phyloP scores from a whole-genome alignment of 139 green algal genomes.

The Micractinium conductrix region DNA sequence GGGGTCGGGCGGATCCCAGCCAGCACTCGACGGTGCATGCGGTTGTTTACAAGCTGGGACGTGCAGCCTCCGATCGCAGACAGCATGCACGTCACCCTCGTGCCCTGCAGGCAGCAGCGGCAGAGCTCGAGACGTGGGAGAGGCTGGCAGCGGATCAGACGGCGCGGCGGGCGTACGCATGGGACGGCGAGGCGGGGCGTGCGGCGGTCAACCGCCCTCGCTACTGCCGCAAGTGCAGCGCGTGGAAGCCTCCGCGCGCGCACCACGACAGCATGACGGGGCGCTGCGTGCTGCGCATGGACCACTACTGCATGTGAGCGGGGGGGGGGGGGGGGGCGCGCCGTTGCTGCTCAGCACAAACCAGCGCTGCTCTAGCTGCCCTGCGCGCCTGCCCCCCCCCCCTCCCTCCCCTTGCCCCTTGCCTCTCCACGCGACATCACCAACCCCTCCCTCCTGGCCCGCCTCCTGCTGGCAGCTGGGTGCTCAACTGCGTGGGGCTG shows the following conservation, averaged over 20 bases:
- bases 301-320: conserved; percentile 75
- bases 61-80: too few species aligned
- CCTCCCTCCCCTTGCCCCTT: not conserved
- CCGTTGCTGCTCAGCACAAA: not conserved
- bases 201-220: conserved; percentile 38
- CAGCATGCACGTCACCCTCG: not conserved
- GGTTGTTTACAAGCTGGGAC: too few species aligned
- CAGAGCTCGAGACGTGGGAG: conserved; percentile 14
- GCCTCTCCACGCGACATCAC: too few species aligned
- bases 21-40: too few species aligned
- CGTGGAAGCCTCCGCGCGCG: conserved; percentile 89
- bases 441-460: not conserved
- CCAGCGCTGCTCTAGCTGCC: not conserved
- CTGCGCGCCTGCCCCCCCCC: too few species aligned
- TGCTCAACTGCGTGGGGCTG: conserved; percentile 93
- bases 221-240: conserved; percentile 65
- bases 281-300: conserved; percentile 94
- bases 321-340: conserved; percentile 6
- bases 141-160: conserved; percentile 14
- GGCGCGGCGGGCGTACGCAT: not conserved
- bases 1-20: too few species aligned
- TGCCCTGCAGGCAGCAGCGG: conserved; percentile 20
- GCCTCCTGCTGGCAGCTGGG: conserved; percentile 55
- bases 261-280: conserved; percentile 93
- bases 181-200: not conserved